These are phyloP conservation scores for Glonium stellatum DNA, from an alignment of 495 filamentous ascomycete species.

Conservation along the genomic window DNA sequence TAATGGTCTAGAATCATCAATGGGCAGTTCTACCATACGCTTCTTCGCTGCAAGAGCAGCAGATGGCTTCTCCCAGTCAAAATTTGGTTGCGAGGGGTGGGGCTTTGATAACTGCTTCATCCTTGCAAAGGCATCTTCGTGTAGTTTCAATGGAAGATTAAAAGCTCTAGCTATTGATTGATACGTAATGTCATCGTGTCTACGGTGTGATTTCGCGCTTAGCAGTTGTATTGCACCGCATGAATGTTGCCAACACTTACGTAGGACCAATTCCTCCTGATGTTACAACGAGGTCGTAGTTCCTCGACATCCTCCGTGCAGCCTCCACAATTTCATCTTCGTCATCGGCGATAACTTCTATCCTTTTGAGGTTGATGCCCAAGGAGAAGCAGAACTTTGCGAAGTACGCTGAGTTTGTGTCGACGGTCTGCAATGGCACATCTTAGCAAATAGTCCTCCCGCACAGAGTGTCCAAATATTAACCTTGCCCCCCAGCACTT, in stretches of 20 bases:
- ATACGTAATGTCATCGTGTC: slow-evolving; percentile 97
- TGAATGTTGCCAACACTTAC: slow-evolving; percentile 40
- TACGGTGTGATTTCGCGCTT: slow-evolving; percentile 30
- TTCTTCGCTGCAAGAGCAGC: slow-evolving; percentile 70
- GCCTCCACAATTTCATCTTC: slow-evolving; percentile 86
- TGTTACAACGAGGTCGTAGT: slow-evolving; percentile 91
- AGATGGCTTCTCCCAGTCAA: slow-evolving; percentile 79
- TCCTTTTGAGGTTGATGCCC: slow-evolving; percentile 78
- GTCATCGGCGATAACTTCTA: slow-evolving; percentile 91
- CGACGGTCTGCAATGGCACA: slow-evolving; percentile 49
- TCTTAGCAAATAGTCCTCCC: slow-evolving; percentile 10
- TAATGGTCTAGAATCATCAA: slow-evolving; percentile 55
- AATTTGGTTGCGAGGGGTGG: slow-evolving; percentile 63
- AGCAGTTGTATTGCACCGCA: slow-evolving; percentile 12
- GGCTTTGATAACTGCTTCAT: slow-evolving; percentile 77
- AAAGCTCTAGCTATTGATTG: slow-evolving; percentile 88
- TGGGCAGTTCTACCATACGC: slow-evolving; percentile 83
- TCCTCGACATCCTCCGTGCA: slow-evolving; percentile 70
- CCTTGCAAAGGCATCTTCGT: slow-evolving; percentile 63
- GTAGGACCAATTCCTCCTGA: slow-evolving; percentile 93
- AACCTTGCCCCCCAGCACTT: slow-evolving; percentile 95
- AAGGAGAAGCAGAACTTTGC: slow-evolving; percentile 89
- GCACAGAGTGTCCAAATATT: slow-evolving; percentile 14
- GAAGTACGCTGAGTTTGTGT: slow-evolving; percentile 90
- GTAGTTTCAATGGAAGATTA: slow-evolving; percentile 62